phyloP scores from a whole-genome alignment of 306 rosid species.

The Sicyos edulis region DNA sequence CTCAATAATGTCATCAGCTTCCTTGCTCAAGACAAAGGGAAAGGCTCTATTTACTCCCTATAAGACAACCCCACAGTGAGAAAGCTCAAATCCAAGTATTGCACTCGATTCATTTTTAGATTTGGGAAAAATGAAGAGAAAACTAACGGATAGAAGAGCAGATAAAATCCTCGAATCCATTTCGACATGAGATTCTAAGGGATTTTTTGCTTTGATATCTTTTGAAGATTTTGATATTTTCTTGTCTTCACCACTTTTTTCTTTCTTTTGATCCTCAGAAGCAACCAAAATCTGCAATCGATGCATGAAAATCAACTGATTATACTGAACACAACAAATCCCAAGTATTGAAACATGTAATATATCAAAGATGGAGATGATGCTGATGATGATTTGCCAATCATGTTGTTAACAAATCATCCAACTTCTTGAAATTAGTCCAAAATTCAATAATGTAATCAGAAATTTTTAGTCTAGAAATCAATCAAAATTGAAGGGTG shows the following conservation, averaged over 20 bases:
- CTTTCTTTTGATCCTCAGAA: constrained; percentile 35
- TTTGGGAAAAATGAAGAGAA: neutral
- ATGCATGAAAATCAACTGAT: neutral
- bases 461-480: no score
- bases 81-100: neutral
- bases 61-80: constrained; percentile 18
- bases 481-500: no score
- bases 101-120: neutral
- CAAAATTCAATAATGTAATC: no score
- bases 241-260: constrained; percentile 31
- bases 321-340: neutral
- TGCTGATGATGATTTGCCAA: no score
- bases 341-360: no score
- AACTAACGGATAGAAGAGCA: constrained; percentile 65
- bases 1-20: constrained; percentile 84
- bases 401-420: no score
- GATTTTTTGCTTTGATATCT: constrained; percentile 31
- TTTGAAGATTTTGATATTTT: constrained; percentile 23
- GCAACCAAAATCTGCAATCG: constrained; percentile 60
- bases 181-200: constrained; percentile 56
- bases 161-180: constrained; percentile 86
- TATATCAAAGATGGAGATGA: no score
- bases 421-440: no score
- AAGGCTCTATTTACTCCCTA: constrained; percentile 97
- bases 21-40: constrained; percentile 79